phyloP scores from a whole-genome alignment of 805 yeast genomes.

The Starmera pachycereana region DNA sequence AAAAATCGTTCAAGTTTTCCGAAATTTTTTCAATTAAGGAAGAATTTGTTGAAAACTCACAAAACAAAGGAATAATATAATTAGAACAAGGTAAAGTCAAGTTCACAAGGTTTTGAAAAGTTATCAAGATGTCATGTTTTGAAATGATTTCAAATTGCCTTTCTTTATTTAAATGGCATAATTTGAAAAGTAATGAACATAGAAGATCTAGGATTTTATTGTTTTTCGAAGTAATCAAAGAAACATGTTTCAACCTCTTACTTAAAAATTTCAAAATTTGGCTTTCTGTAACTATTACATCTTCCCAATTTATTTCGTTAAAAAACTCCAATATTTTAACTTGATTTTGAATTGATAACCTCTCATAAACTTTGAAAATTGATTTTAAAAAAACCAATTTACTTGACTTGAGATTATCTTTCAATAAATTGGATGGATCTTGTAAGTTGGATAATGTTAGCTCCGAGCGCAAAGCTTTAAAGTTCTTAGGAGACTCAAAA shows the following conservation, averaged over 20 bases:
- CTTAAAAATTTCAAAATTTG: slow-evolving; percentile 34
- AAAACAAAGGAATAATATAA: slow-evolving; percentile 35
- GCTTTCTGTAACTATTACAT: slow-evolving; percentile 2
- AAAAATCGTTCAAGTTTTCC: slow-evolving; percentile 15
- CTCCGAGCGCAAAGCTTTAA: no score
- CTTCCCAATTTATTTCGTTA: slow-evolving; percentile 11
- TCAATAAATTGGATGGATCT: no score
- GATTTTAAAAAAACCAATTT: slow-evolving; percentile 33
- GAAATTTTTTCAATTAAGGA: slow-evolving; percentile 21
- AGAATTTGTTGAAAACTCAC: slow-evolving; percentile 36
- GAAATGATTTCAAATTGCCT: slow-evolving; percentile 28
- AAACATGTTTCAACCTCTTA: slow-evolving; percentile 5
- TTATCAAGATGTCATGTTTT: slow-evolving; percentile 30
- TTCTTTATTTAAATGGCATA: slow-evolving; percentile 34
- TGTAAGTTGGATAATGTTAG: no score
- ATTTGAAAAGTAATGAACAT: slow-evolving; percentile 33
- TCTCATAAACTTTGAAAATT: slow-evolving; percentile 29
- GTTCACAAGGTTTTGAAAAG: slow-evolving; percentile 24
- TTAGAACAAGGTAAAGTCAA: slow-evolving; percentile 34
- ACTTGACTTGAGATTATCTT: not conserved
- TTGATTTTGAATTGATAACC: slow-evolving; percentile 24
- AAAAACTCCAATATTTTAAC: slow-evolving; percentile 26
- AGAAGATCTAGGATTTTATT: slow-evolving; percentile 31
- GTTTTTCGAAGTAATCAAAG: slow-evolving; percentile 9
- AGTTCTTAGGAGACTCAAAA: slow-evolving; percentile 29